Evolutionary conservation across 228 moss, liverwort and hornwort species (phyloP), one percentile per base, ranked within the genome.

Genomic region (Sphagnum magellanicum): DNA sequence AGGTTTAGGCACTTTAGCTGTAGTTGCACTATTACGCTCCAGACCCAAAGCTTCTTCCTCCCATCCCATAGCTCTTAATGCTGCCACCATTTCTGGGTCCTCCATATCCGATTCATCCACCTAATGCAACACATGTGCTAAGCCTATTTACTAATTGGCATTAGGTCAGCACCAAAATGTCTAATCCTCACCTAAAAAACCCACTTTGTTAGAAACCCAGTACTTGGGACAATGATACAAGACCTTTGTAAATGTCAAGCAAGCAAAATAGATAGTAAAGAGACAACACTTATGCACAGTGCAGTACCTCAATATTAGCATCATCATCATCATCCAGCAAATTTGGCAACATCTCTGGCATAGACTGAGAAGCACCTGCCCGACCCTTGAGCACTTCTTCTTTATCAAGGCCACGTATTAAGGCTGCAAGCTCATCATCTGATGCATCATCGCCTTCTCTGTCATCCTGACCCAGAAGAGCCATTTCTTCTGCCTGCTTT

Each of bases 31-130:
- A 60, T 80, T 78, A 74, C 79, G 75, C 65, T 88, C 85, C 77
- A 91, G 78, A 68, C 79, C 85, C 61, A 80, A 71, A 73, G 83
- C 90, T 76, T 86, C 89, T 52, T 98, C 98, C 53, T 85, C 90
- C 90, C 91, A 98, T 46, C 98, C 98, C 88, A 98, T 94, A 63
- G 90, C 92, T 81, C 73, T 85, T 49, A 98, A 75, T 75, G 89
- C 92, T 75, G 88, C 89, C 71, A 81, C 84, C 75, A 98, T 98
- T 71, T 92, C 90, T n/a, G 98, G 98, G 77, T 98, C 94, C 72
- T 92, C 64, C 70, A 94, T 68, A 67, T 98, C 98, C 73, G 81
- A 79, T 61, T 98, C 94, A 79, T 92, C 78, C 74, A 87, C 87
- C 87, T 86, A 74, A 10, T 69, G 50, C 67, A 72, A 73, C 49